Evolutionary conservation across 192 early-diverging fungal genomes (phyloP).

Genomic region (Dissophora globulifera): DNA sequence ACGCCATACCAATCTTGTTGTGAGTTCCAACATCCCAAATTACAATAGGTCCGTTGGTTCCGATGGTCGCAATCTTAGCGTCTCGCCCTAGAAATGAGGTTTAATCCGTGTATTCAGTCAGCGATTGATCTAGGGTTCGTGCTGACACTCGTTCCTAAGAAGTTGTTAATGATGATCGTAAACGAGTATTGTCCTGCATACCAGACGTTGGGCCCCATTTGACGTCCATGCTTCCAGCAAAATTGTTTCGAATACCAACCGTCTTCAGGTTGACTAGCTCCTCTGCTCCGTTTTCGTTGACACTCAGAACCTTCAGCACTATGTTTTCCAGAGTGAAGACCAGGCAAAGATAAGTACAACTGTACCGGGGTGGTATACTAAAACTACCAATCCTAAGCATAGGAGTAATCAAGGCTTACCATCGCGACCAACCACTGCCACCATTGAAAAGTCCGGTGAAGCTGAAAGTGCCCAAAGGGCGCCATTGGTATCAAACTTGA

Average conservation of each 20-base stretch:
- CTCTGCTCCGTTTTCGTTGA: conserved; percentile 62
- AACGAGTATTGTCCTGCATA: conserved; percentile 9
- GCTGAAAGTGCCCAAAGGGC: conserved; percentile 65
- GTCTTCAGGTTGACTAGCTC: conserved; percentile 76
- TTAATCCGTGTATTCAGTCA: too few species aligned
- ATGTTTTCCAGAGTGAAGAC: background rate
- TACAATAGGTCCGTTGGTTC: conserved; percentile 75
- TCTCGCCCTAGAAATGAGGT: conserved; percentile 52
- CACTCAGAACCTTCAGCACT: conserved; percentile 76
- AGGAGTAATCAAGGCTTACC: conserved; percentile 58
- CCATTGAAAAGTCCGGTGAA: conserved; percentile 68
- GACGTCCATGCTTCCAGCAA: conserved; percentile 76
- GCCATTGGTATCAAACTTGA: conserved; percentile 52
- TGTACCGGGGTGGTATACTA: background rate
- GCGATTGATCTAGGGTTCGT: too few species aligned
- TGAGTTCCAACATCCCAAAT: conserved; percentile 74
- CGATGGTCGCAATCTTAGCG: conserved; percentile 75
- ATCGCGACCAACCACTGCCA: conserved; percentile 76
- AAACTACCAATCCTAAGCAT: background rate
- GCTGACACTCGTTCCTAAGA: too few species aligned
- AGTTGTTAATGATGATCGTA: background rate
- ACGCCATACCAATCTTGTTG: conserved; percentile 52
- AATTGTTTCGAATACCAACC: conserved; percentile 63
- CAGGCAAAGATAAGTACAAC: background rate
- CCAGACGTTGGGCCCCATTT: conserved; percentile 72